Conservation (phyloP, 2,329 filamentous ascomycete species). For the Xylariaceae sp. region DNA sequence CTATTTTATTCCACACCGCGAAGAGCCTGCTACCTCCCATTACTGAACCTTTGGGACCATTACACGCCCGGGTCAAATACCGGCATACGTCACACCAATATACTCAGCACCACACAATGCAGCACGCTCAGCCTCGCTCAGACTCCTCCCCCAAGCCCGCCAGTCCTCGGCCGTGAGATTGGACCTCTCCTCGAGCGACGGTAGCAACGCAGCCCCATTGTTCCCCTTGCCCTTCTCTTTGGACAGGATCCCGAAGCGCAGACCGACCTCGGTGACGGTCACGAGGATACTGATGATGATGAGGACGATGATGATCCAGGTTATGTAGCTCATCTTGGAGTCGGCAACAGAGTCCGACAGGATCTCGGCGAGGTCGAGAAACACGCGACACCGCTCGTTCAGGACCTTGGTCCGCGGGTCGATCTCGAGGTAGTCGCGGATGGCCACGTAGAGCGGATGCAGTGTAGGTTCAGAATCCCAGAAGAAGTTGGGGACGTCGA, state of each 20-base stretch:
- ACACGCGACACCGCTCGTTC: constrained; percentile 94
- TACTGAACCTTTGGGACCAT: too few relatives aligned
- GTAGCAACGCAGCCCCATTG: constrained; percentile 11
- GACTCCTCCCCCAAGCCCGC: constrained; percentile 26
- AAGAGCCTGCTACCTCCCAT: too few relatives aligned
- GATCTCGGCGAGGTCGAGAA: constrained; percentile 94
- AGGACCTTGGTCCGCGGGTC: constrained; percentile 93
- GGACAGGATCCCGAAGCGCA: constrained; percentile 75
- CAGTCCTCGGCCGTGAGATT: constrained; percentile 32
- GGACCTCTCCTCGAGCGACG: constrained; percentile 23
- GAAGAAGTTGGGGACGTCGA: constrained; percentile 96
- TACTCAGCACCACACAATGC: constrained; percentile 31
- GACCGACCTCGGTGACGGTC: constrained; percentile 82
- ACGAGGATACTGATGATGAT: constrained; percentile 90
- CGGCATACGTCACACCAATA: constrained; percentile 26
- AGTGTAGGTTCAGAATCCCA: constrained; percentile 97
- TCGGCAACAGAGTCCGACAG: constrained; percentile 89
- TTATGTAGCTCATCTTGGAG: constrained; percentile 92
- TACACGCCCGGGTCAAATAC: constrained; percentile 21
- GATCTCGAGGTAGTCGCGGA: constrained; percentile 97
- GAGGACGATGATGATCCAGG: constrained; percentile 96
- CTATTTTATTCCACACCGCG: too few relatives aligned
- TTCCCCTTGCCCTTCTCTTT: constrained; percentile 37
- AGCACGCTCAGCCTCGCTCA: constrained; percentile 28
- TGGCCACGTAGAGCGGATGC: constrained; percentile 88